Base-by-base conservation (phyloP, 2,329 filamentous ascomycete genomes). In the Trichothecium sympodiale region DNA sequence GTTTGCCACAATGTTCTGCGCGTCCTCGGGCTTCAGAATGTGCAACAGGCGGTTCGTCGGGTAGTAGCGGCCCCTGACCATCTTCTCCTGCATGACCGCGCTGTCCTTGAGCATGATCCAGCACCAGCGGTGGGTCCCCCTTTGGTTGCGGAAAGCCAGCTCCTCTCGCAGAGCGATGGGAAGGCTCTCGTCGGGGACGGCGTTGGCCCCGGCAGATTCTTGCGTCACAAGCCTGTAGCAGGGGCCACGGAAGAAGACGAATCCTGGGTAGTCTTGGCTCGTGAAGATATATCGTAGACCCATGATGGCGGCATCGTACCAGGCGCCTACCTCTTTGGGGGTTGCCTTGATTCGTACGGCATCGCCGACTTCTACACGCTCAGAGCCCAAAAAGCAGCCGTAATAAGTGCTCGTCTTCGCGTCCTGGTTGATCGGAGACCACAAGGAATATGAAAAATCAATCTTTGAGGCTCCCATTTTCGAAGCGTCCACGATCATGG, bases 51-150 rank as follows among this genome's bases (percentile, higher is more conserved):
- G 59, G 38, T 64, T 54, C n/a, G 67, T 68, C 13, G 71, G 66
- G 53, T 77, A 76, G 54, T 75, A 75, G n/a, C 72, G 60, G 34
- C 72, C 72, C 38, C 62, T 59, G 34, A 76, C 59, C 16, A 59
- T 57, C 12, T 50, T 47, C 45, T 74, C 70, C 41, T 65, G 60
- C 15, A 71, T 48, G 31, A 61, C 55, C n/a, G 56, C 52, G 43
- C 66, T 64, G 40, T 69, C 65, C 41, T 57, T 57, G 18, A 64
- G 55, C 29, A 69, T 48, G 3, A 51, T 47, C 47, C 57, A 62
- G 47, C 46, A 58, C 58, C 43, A 64, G 37, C 48, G 44, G 16
- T 36, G 47, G 31, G 51, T 53, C 34, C 40, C 53, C 35, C 52
- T 52, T 44, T 46, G 56, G 30, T 52, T 54, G 31, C 62, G 59